Base-by-base conservation (phyloP, 2,329 filamentous ascomycete genomes). In the Fusarium devonianum region DNA sequence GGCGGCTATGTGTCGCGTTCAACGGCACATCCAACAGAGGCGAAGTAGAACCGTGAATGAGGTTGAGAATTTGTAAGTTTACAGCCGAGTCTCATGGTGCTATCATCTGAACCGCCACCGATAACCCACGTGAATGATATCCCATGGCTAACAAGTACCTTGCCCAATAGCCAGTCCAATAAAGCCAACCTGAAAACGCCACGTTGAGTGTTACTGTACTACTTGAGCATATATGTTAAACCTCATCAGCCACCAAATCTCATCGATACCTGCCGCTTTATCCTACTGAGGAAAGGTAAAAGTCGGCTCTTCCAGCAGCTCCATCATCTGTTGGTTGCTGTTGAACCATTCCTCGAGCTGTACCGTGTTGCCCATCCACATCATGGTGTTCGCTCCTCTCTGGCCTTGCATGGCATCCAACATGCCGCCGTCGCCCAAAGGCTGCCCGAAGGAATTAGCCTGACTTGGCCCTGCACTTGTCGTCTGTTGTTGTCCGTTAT, bases 311-410 rank as follows among this genome's bases (percentile, higher is more conserved):
- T 71, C 65, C 5, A 73, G 37, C 21, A 73, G 44, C 9, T 66
- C 65, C 63, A 73, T 68, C 65, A 72, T 72, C 54, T 73, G 68
- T 47, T 72, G 62, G 37, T 69, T 72, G 34, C 64, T 71, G 49
- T 68, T 72, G 37, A 73, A 71, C 71, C 71, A 73, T 33, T 71
- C 71, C 21, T 71, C 69, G 6, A 73, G 57, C 40, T 73, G 66
- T 12, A 66, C 58, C n/a, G 68, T 69, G 21, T 69, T 71, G 3
- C 70, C 67, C 68, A 72, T 71, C 69, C 70, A 73, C 51, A 71
- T 66, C 59, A 66, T 66, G 1, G 54, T 60, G 19, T 63, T 66
- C 25, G 52, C 44, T 16, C 42, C 49, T 12, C 55, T 52, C 28
- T 61, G 58, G 7, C 60, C 60, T 9, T 49, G 44, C 22, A 52